These are phyloP conservation scores for Yamadazyma sp. DNA, from an alignment of 1,139 yeast genomes.

Conservation along the genomic window DNA sequence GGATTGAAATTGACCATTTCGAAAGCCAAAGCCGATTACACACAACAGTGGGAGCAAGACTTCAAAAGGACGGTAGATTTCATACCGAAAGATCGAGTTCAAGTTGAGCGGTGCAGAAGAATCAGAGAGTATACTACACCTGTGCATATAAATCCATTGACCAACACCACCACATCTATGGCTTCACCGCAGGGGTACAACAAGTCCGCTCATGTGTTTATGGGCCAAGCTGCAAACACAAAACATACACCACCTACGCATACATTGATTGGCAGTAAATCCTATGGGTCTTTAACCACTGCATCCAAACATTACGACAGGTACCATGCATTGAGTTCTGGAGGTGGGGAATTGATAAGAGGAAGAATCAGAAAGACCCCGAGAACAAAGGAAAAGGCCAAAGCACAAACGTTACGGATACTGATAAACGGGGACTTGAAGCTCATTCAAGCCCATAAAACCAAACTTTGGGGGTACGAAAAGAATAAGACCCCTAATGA, in stretches of 20 bases:
- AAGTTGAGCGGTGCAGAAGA: conserved; percentile 38
- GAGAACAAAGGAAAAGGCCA: conserved; percentile 40
- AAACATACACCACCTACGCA: conserved; percentile 35
- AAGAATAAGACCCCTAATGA: conserved; percentile 61
- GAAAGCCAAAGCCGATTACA: conserved; percentile 37
- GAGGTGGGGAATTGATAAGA: conserved; percentile 49
- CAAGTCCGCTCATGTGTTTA: conserved; percentile 35
- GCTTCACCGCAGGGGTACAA: conserved; percentile 26
- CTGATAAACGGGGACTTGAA: conserved; percentile 61
- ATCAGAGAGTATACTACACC: conserved; percentile 40
- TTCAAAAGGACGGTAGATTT: conserved; percentile 29
- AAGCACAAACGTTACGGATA: conserved; percentile 65
- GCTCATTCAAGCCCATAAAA: conserved; percentile 59
- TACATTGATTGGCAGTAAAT: conserved; percentile 31
- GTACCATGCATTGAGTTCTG: conserved; percentile 20
- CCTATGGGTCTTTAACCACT: conserved; percentile 32
- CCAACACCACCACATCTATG: conserved; percentile 18
- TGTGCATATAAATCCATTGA: conserved; percentile 25
- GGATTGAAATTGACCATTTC: conserved; percentile 65
- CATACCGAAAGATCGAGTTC: conserved; percentile 20
- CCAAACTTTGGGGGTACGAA: conserved; percentile 88
- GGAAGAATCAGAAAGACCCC: conserved; percentile 64
- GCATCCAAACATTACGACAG: conserved; percentile 16
- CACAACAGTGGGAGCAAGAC: conserved; percentile 46
- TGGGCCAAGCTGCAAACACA: conserved; percentile 34